phyloP scores from a whole-genome alignment of 441 rosid species.

The Raphanus hybrid region DNA sequence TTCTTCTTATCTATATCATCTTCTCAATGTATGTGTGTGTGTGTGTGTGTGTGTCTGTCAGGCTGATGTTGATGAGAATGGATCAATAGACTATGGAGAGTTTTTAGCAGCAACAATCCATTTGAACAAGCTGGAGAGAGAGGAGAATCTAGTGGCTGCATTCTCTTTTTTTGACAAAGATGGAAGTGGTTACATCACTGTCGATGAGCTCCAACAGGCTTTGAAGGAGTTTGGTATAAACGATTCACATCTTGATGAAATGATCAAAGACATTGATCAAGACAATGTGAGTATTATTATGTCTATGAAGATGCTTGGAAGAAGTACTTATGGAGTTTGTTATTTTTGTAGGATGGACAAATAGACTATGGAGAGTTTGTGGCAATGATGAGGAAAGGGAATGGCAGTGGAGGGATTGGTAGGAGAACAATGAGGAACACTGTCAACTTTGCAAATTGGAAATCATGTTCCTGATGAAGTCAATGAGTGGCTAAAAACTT shows the following conservation, averaged over 20 bases:
- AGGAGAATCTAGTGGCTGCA: constrained; percentile 68
- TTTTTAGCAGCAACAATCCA: constrained; percentile 75
- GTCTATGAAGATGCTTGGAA: background rate
- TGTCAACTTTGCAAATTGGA: constrained; percentile 54
- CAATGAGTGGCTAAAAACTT: background rate
- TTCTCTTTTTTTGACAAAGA: constrained; percentile 77
- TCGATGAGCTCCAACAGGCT: constrained; percentile 70
- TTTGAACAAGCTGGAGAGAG: constrained; percentile 69
- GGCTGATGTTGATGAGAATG: constrained; percentile 76
- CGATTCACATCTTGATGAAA: constrained; percentile 63
- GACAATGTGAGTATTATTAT: constrained; percentile 56
- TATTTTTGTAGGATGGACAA: constrained; percentile 67
- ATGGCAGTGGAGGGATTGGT: constrained; percentile 70
- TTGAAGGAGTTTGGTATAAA: constrained; percentile 65
- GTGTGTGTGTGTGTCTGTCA: constrained; percentile 35
- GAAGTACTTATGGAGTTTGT: background rate
- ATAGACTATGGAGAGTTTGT: constrained; percentile 88
- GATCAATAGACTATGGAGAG: constrained; percentile 70
- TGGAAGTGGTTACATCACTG: constrained; percentile 67
- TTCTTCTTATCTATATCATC: background rate
- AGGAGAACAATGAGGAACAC: constrained; percentile 80
- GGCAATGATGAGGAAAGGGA: constrained; percentile 92
- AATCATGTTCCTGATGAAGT: constrained; percentile 20
- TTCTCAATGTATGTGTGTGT: constrained; percentile 13
- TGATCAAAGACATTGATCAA: constrained; percentile 73